phyloP scores from a whole-genome alignment of 495 filamentous ascomycete genomes.

The Staphylotrichum longicolle region DNA sequence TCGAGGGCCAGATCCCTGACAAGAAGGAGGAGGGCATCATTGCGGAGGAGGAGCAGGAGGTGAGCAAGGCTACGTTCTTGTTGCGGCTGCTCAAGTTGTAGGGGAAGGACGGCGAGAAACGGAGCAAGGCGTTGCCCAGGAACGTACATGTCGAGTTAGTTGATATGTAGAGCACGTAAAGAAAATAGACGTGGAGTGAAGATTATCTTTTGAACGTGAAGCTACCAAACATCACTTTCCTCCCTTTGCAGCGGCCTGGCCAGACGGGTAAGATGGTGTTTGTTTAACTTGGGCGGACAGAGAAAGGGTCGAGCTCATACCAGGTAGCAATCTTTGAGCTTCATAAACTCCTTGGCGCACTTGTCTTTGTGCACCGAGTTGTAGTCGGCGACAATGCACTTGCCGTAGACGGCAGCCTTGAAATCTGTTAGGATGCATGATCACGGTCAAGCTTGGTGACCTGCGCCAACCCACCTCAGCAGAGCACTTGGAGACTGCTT shows the following conservation, averaged over 20 bases:
- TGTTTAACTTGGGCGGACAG: neutral
- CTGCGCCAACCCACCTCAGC: constrained; percentile 57
- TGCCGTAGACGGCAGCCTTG: constrained; percentile 82
- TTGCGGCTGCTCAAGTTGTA: constrained; percentile 76
- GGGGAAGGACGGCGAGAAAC: neutral
- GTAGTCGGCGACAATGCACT: constrained; percentile 89
- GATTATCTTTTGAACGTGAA: neutral
- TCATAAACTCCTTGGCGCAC: constrained; percentile 82
- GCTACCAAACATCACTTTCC: constrained; percentile 10
- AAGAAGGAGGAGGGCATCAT: constrained; percentile 62
- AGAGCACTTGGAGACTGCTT: constrained; percentile 78
- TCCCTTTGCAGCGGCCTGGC: constrained; percentile 49
- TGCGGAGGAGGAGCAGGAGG: constrained; percentile 82
- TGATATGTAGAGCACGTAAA: neutral
- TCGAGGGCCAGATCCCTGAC: constrained; percentile 61
- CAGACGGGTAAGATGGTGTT: constrained; percentile 6
- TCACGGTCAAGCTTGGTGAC: too few relatives aligned
- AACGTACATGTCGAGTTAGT: neutral
- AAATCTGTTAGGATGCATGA: neutral
- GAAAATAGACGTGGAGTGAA: neutral
- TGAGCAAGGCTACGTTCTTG: constrained; percentile 82
- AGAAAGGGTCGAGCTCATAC: constrained; percentile 48
- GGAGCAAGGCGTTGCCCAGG: neutral
- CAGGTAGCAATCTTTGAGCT: constrained; percentile 82
- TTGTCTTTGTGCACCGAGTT: constrained; percentile 89